phyloP scores from a whole-genome alignment of 345 rosid species.

The Carallia pectinifolia region DNA sequence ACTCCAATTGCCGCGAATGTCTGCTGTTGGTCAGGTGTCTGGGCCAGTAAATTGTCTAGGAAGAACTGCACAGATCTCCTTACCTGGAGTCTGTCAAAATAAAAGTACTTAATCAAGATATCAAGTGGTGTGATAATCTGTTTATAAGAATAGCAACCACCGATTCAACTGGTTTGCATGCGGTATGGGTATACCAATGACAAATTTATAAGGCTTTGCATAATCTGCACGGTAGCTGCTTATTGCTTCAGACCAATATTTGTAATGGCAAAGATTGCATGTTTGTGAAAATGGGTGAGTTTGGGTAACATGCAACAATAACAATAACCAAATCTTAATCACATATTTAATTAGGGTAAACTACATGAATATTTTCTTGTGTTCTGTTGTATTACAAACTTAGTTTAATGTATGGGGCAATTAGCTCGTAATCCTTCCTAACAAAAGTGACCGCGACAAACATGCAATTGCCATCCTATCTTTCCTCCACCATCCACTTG shows the following conservation, averaged over 20 bases:
- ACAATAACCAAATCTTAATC: too few relatives aligned
- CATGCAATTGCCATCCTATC: too few relatives aligned
- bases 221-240: conserved; percentile 57
- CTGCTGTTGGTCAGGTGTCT: conserved; percentile 82
- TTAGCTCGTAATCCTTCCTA: too few relatives aligned
- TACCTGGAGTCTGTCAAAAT: conserved; percentile 46
- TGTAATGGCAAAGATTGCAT: not conserved
- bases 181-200: conserved; percentile 57
- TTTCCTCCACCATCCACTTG: too few relatives aligned
- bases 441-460: too few relatives aligned
- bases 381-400: too few relatives aligned
- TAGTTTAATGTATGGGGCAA: too few relatives aligned
- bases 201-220: conserved; percentile 69
- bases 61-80: conserved; percentile 94
- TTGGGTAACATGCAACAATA: not conserved
- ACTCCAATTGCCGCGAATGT: conserved; percentile 88
- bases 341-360: too few relatives aligned
- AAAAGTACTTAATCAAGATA: not conserved
- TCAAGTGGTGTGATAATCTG: not conserved
- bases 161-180: not conserved
- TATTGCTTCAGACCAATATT: conserved; percentile 19
- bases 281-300: not conserved
- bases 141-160: not conserved
- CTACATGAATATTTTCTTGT: too few relatives aligned
- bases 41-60: conserved; percentile 77